Evolutionary conservation across 345 rosid species (phyloP).

Genomic region (Citropsis articulata): DNA sequence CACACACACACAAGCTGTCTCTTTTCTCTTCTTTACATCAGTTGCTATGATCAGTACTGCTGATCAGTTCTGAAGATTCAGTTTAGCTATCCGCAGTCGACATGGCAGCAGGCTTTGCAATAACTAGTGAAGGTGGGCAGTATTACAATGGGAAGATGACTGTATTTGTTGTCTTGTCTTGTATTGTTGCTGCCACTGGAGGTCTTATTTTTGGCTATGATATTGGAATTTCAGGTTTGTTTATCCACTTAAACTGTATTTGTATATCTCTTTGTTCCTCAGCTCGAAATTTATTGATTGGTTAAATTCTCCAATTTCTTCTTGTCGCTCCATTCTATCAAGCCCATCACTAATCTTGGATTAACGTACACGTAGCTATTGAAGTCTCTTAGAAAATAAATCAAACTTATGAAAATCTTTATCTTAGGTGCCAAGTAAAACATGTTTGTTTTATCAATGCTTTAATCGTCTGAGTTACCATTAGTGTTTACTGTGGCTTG

Average conservation of each 20-base stretch:
- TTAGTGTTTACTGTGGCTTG: rapidly evolving
- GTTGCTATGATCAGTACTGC: background rate
- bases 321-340: too few species aligned
- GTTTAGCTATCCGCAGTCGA: background rate
- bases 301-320: too few species aligned
- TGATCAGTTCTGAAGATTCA: constrained; percentile 8
- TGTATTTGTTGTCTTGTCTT: constrained; percentile 58
- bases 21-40: background rate
- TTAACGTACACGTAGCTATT: too few species aligned
- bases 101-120: constrained; percentile 47
- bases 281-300: too few species aligned
- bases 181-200: constrained; percentile 86
- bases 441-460: too few species aligned
- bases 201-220: constrained; percentile 89
- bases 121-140: constrained; percentile 17
- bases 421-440: too few species aligned
- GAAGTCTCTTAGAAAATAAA: too few species aligned
- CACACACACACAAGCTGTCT: background rate
- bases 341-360: too few species aligned
- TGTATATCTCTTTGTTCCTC: background rate
- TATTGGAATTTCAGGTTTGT: constrained; percentile 73
- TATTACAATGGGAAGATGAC: constrained; percentile 59
- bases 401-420: too few species aligned
- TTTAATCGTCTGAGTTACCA: rapidly evolving
- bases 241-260: background rate